Evolutionary conservation across 805 yeast genomes (phyloP).

Genomic region (Pichia nanzhaoensis): DNA sequence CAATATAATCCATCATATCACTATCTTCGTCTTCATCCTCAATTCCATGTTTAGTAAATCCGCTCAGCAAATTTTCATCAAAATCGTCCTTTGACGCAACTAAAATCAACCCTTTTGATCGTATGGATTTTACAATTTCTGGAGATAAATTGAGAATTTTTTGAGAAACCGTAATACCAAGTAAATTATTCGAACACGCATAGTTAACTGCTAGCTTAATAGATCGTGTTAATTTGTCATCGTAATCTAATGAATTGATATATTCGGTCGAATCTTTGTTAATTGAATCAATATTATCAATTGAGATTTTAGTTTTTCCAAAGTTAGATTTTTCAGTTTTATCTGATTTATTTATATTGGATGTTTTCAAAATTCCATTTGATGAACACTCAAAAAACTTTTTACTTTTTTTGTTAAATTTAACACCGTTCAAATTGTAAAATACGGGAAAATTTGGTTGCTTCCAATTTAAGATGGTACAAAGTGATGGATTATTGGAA

Average conservation of each 20-base stretch:
- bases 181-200: constrained; percentile 72
- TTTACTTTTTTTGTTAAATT: constrained; percentile 26
- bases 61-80: constrained; percentile 1
- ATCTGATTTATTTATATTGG: neutral
- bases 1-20: neutral
- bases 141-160: constrained; percentile 69
- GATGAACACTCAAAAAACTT: constrained; percentile 35
- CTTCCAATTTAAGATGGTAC: constrained; percentile 94
- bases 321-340: neutral
- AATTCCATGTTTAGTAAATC: neutral
- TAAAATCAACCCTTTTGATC: constrained; percentile 74
- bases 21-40: constrained; percentile 1
- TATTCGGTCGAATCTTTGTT: constrained; percentile 31
- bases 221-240: constrained; percentile 51
- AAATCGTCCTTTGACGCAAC: constrained; percentile 41
- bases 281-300: constrained; percentile 31
- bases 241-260: constrained; percentile 27
- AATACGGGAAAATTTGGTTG: constrained; percentile 97
- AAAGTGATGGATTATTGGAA: constrained; percentile 81
- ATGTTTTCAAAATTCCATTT: constrained; percentile 31
- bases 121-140: constrained; percentile 62
- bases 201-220: constrained; percentile 77
- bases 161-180: constrained; percentile 76
- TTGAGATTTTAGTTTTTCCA: constrained; percentile 21
- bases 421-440: constrained; percentile 68